These are phyloP conservation scores for Skeletonema tropicum DNA, from an alignment of 108 stramenopile species.

Conservation along the genomic window DNA sequence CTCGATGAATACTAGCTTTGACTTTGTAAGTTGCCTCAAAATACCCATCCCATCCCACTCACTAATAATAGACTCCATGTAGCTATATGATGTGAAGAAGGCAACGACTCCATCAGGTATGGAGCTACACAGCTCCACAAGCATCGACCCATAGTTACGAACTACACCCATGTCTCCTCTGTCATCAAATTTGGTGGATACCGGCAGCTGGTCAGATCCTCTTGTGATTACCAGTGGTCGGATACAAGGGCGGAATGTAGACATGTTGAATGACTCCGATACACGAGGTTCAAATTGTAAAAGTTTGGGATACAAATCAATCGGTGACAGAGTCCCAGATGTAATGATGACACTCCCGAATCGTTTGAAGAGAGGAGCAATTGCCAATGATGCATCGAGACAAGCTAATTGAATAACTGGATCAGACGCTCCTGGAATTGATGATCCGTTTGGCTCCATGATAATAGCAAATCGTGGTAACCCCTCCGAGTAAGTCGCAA, in stretches of 20 bases:
- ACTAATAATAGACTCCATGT: conserved; percentile 95
- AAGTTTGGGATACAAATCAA: conserved; percentile 98
- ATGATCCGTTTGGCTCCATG: conserved; percentile 93
- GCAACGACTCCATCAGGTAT: conserved; percentile 98
- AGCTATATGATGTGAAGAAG: conserved; percentile 98
- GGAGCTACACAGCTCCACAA: conserved; percentile 86
- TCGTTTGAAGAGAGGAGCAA: conserved; percentile 96
- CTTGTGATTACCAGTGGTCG: conserved; percentile 95
- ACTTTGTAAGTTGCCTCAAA: conserved; percentile 86
- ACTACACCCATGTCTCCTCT: conserved; percentile 94
- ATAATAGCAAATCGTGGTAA: conserved; percentile 93
- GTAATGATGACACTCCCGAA: conserved; percentile 97
- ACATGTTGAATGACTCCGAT: conserved; percentile 95
- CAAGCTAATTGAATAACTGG: conserved; percentile 95
- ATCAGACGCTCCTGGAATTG: conserved; percentile 79
- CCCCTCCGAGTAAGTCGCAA: conserved; percentile 96
- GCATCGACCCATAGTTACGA: conserved; percentile 90
- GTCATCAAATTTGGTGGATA: conserved; percentile 90
- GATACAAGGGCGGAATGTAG: conserved; percentile 97
- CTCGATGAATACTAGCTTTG: conserved; percentile 98
- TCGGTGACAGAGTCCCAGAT: conserved; percentile 97
- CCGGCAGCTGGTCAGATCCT: conserved; percentile 90
- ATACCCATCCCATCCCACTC: conserved; percentile 96
- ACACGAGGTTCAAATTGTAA: conserved; percentile 97
- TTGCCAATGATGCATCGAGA: conserved; percentile 96